These are phyloP conservation scores for Barnettozyma wickerhamii DNA, from an alignment of 805 yeast genomes.

Conservation along the genomic window DNA sequence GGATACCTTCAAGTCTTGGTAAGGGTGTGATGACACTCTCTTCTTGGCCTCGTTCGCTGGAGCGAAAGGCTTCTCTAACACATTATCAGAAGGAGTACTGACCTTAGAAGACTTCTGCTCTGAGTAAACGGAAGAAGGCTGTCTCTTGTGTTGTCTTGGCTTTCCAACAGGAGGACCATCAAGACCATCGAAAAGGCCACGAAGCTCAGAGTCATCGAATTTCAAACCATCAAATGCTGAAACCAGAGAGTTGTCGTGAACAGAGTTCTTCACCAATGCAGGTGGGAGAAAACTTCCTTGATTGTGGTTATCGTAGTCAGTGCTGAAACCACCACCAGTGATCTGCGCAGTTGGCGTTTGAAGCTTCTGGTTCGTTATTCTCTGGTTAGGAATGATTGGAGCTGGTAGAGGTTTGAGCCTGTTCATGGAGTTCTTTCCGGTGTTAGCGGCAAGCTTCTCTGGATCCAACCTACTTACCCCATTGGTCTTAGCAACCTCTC, in stretches of 20 bases:
- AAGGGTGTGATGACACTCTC: slow-evolving; percentile 15
- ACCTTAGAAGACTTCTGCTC: too few species aligned
- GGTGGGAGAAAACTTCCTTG: slow-evolving; percentile 15
- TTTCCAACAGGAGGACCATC: background rate
- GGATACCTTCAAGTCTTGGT: slow-evolving; percentile 10
- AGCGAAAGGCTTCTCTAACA: background rate
- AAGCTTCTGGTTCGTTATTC: too few species aligned
- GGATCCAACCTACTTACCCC: background rate
- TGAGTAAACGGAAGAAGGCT: slow-evolving; percentile 5
- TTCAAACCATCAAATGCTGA: slow-evolving; percentile 2
- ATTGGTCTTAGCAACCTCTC: slow-evolving; percentile 6
- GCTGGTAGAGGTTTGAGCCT: slow-evolving; percentile 18
- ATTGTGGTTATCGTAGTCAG: background rate
- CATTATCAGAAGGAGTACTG: background rate
- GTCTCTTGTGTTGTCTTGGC: background rate
- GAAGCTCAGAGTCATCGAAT: slow-evolving; percentile 3
- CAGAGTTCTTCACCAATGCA: slow-evolving; percentile 13
- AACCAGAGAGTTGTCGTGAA: slow-evolving; percentile 19
- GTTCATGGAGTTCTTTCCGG: slow-evolving; percentile 2
- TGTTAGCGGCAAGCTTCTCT: slow-evolving; percentile 5
- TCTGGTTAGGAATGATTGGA: slow-evolving; percentile 19
- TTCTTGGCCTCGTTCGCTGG: background rate
- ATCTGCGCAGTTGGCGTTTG: slow-evolving; percentile 21
- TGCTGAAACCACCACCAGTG: slow-evolving; percentile 2
- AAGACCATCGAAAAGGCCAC: background rate